Conservation (phyloP, 1,284 basidiomycete species). For the Rhodotorula sp. region DNA sequence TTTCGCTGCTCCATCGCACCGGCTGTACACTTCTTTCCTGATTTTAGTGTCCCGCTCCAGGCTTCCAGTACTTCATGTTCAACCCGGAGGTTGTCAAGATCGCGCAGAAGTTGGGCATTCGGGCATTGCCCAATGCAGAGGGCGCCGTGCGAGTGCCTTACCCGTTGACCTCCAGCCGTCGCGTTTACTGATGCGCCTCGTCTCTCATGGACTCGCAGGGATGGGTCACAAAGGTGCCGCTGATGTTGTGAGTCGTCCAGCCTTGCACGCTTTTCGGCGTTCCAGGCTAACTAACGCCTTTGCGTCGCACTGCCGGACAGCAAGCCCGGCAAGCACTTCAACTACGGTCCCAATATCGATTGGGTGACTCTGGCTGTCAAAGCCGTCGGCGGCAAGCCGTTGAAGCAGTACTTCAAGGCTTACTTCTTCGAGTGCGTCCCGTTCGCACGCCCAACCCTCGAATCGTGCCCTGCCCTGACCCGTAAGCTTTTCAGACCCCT, state of each 20-base stretch:
- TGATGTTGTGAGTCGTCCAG: not conserved
- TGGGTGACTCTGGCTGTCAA: conserved; percentile 24
- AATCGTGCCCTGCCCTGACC: not conserved
- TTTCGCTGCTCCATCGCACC: not conserved
- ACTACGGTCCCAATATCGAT: conserved; percentile 25
- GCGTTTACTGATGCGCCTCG: not conserved
- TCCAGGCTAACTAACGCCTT: not conserved
- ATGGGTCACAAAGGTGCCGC: not conserved
- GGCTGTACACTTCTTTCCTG: not conserved
- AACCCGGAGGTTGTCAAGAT: not conserved
- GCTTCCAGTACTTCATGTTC: conserved; percentile 6
- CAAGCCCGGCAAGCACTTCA: conserved; percentile 1
- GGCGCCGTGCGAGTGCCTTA: not conserved
- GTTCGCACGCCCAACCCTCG: not conserved
- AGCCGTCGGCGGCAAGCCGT: conserved; percentile 1
- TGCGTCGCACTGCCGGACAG: not conserved
- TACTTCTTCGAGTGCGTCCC: conserved; percentile 23
- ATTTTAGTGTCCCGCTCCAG: not conserved
- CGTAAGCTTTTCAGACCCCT: conserved; percentile 15
- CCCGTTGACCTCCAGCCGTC: too few relatives aligned
- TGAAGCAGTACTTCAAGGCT: conserved; percentile 21
- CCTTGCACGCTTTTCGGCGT: not conserved
- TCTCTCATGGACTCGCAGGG: not conserved
- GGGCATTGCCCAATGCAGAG: not conserved
- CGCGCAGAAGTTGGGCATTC: not conserved